Base-by-base conservation (phyloP, 2,329 filamentous ascomycete species). In the Fusarium foetens region DNA sequence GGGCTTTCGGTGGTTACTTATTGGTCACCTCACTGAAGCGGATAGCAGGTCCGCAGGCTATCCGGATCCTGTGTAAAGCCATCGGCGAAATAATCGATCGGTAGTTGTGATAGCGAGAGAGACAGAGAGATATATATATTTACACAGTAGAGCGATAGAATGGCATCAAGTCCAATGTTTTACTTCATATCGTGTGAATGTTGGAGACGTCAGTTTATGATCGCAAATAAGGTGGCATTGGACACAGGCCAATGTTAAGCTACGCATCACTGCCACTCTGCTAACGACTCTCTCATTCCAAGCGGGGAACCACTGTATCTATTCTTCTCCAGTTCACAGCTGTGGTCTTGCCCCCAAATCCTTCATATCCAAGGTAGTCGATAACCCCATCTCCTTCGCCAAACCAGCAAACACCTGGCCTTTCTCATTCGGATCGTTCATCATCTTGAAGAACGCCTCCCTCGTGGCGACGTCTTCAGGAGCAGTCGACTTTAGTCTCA, bases 271-370 rank as follows among this genome's bases (percentile, higher is more conserved):
- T 38, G 35, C 17, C 35, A 38, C 17, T 19, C 14, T 36, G 9
- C 23, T 9, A 25, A 25, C 0, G 10, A 2, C 11, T 25, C 5
- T 11, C 9, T 10, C 14, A 23, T 23, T 45, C 7, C 23, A 27
- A 27, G 17, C 38, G 12, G n/a, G 6, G 7, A 12, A 25, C 8
- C 5, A 3, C 16, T 27, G 11, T 21, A 27, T 3, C 21, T 48
- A 23, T 2, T 23, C n/a, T 33, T 49, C 9, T 12, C 3, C 0
- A 1, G 0, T 4, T 35, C n/a, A 51, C 13, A 39, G 14, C 14
- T 39, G 49, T 8, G 49, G 23, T 1, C 19, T n/a, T 17, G 33
- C 23, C 1, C 49, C 49, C 23, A 53, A 9, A n/a, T 53, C 33
- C 23, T 53, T 53, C 19, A 27, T 27, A n/a, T 53, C 19, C 3